Conservation (phyloP, 176 grass and related monocot genomes). For the Tillandsia leiboldiana region DNA sequence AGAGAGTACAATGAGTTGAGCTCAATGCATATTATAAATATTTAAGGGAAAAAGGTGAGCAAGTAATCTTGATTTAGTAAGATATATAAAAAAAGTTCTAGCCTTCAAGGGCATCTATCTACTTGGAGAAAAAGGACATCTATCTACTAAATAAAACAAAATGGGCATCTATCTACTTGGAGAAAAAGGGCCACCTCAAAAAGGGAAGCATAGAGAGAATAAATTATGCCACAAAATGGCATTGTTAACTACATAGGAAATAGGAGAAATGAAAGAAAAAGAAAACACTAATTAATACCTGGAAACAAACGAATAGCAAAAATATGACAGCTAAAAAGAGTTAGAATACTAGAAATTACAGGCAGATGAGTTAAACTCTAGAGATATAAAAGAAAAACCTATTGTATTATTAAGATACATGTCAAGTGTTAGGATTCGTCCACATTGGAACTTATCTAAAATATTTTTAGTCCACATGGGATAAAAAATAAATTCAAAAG, state of each 20-base stretch:
- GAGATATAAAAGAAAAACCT: too few species aligned
- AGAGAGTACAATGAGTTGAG: background rate
- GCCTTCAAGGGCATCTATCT: background rate
- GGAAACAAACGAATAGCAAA: too few species aligned
- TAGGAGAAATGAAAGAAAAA: too few species aligned
- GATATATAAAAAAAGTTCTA: background rate
- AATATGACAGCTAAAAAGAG: too few species aligned
- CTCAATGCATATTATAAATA: background rate
- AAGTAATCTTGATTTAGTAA: background rate
- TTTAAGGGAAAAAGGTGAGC: background rate
- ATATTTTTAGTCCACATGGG: too few species aligned
- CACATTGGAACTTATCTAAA: too few species aligned
- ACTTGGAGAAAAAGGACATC: background rate
- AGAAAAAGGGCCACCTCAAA: background rate
- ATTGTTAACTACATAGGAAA: background rate
- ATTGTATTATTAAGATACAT: too few species aligned
- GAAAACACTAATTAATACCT: too few species aligned
- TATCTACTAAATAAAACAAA: background rate
- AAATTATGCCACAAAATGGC: background rate
- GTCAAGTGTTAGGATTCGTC: too few species aligned
- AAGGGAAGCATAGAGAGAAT: background rate
- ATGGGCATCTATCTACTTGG: background rate
- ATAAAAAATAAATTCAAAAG: too few species aligned
- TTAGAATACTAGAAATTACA: too few species aligned
- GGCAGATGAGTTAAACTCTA: too few species aligned